Evolutionary conservation across 2,329 filamentous ascomycete species (phyloP), one percentile per base, ranked within the genome.

Genomic region (Colletotrichum lentis): DNA sequence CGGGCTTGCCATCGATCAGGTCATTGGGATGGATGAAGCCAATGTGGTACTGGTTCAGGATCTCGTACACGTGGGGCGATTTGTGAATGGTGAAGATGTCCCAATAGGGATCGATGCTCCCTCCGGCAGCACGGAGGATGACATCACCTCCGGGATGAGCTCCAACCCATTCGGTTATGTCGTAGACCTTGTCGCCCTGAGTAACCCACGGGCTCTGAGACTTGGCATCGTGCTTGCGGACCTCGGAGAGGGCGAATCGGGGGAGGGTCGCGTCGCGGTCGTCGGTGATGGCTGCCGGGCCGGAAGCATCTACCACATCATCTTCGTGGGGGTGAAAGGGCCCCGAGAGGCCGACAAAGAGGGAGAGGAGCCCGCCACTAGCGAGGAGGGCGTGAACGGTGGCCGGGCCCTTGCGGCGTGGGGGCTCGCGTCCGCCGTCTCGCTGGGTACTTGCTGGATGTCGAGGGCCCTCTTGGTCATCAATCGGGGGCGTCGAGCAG

Each of bases 41-140:
- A 54, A 91, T 88, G 31, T 85, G 79, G 73, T 88, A 91, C 71
- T 88, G 83, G n/a, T 86, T 82, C 0, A 91, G 80, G 47, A 91
- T 89, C 58, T 90, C 86, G 67, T 84, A 83, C 6, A 91, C 88
- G 68, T 91, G 86, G 49, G 86, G 81, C 20, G 84, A 83, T 74
- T 91, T 88, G 79, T 91, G 89, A 67, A 91, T 91, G 54, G 84
- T 82, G 74, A 91, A 91, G 61, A 91, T 90, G 67, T 90, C 81
- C 89, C 89, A 91, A 77, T 90, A 91, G 0, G 86, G 84, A 59
- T 91, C 89, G 57, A 91, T 85, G 62, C 84, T 85, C 44, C 86
- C 85, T 3, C 89, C 89, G 1, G 87, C 88, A 1, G 89, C 89
- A 37, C 86, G 84, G 10, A 91, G 80, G 67, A 91, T 91, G 16